Evolutionary conservation across 2,329 filamentous ascomycete species (phyloP), one percentile per base, ranked within the genome.

Genomic region (Microdochium paspali): DNA sequence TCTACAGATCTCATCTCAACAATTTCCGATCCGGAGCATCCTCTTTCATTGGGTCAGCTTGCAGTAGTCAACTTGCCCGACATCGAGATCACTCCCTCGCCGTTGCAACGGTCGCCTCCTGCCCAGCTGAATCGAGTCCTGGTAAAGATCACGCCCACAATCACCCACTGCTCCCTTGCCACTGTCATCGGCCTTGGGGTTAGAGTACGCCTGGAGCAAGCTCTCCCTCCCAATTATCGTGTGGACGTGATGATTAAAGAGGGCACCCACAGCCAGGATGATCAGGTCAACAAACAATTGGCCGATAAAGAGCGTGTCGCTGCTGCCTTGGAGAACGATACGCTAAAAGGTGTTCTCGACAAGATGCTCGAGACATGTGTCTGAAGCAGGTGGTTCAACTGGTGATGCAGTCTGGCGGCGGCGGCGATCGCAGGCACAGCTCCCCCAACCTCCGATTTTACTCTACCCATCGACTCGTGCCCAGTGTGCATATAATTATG

Each of bases 31-130:
- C 93, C 93, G 2, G 93, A 98, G 69, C 93, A 98, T 62, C 93
- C 93, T 31, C 81, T 96, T 46, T 95, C 91, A 2, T 79, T 98
- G 44, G 93, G 90, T 51, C 90, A 93, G 58, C 77, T 98, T 35
- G 90, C 90, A 28, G 93, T 98, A 46, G 90, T 98, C 56, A 96
- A 94, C 56, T 81, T 98, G n/a, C 84, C 87, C 26, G 93, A 98
- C 66, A 96, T 98, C 58, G 76, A 80, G 58, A 88, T 98, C 56
- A 73, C 72, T 42, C 79, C 83, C 44, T 77, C 85, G 6, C 76
- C 84, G n/a, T 77, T 77, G 30, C 70, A 72, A 51, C 71, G 71
- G 30, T 72, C 69, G 24, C 68, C 71, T 47, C 66, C 71, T 15
- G 68, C 72, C 69, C 81, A 61, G 61, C 78, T 77, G 70, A 90